phyloP scores from a whole-genome alignment of 2,329 filamentous ascomycete species.

The Pyrenochaeta sp. region DNA sequence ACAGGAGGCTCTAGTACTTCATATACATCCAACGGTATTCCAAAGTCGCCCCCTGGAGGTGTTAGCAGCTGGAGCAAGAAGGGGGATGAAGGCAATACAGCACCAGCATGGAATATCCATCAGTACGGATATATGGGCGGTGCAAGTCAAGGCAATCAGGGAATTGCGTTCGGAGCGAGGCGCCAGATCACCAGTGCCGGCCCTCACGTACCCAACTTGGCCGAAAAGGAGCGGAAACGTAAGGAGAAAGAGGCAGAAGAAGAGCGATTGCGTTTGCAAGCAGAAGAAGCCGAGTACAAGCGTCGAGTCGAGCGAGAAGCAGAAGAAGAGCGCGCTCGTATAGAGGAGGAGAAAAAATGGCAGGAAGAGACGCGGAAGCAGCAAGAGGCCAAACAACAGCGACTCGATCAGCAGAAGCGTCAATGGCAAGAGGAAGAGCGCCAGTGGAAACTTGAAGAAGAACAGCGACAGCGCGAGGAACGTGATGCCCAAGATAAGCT shows the following conservation, averaged over 20 bases:
- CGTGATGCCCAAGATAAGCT: conserved; percentile 73
- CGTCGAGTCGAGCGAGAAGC: conserved; percentile 59
- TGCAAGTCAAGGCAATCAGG: conserved; percentile 93
- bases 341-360: conserved; percentile 72
- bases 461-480: conserved; percentile 74
- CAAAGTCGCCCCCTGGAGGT: conserved; percentile 56
- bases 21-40: conserved; percentile 57
- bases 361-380: conserved; percentile 68
- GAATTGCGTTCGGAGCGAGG: conserved; percentile 88
- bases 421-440: conserved; percentile 80
- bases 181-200: conserved; percentile 88
- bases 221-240: conserved; percentile 79
- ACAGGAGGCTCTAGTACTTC: conserved; percentile 66
- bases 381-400: conserved; percentile 65
- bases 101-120: conserved; percentile 96
- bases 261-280: conserved; percentile 57
- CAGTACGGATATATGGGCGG: conserved; percentile 98
- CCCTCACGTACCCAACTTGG: conserved; percentile 79
- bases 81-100: conserved; percentile 78
- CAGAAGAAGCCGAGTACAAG: conserved; percentile 61
- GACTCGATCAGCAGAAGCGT: conserved; percentile 72
- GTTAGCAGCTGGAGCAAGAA: conserved; percentile 92
- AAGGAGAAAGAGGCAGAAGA: conserved; percentile 65
- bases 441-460: conserved; percentile 79
- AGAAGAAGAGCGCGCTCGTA: conserved; percentile 68